phyloP scores from a whole-genome alignment of 2,329 filamentous ascomycete species.

The Botrytis sinoallii region DNA sequence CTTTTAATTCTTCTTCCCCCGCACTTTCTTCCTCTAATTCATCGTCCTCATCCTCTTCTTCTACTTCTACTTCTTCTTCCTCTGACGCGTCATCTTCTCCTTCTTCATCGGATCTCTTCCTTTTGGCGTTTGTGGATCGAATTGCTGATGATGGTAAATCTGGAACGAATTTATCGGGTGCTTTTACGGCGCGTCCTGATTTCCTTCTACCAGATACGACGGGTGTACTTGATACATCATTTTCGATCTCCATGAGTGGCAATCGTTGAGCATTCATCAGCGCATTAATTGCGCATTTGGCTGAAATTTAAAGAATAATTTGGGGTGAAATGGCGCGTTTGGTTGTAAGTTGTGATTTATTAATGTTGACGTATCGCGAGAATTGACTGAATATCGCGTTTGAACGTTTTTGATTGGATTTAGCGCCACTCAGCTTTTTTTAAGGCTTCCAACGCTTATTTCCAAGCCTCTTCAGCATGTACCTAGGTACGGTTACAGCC shows the following conservation, averaged over 20 bases:
- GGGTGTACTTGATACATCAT: slow-evolving; percentile 53
- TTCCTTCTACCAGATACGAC: slow-evolving; percentile 55
- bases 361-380: slow-evolving; percentile 11
- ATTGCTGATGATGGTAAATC: slow-evolving; percentile 42
- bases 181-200: slow-evolving; percentile 64
- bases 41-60: slow-evolving; percentile 42
- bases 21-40: slow-evolving; percentile 44
- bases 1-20: slow-evolving; percentile 47
- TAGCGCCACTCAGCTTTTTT: slow-evolving; percentile 15
- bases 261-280: slow-evolving; percentile 44
- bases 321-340: not conserved
- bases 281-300: slow-evolving; percentile 26
- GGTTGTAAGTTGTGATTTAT: slow-evolving; percentile 8
- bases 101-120: slow-evolving; percentile 51
- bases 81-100: slow-evolving; percentile 49
- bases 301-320: not conserved
- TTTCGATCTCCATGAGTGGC: slow-evolving; percentile 52
- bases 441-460: not conserved
- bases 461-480: not conserved
- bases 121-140: slow-evolving; percentile 48
- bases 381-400: slow-evolving; percentile 15
- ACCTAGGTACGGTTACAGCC: not conserved
- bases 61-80: slow-evolving; percentile 48
- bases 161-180: slow-evolving; percentile 57
- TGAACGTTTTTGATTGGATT: slow-evolving; percentile 17